Percentiles rank a stretch among this genome's conserved stretches.
These are phyloP conservation scores for Rhodamnia argentea DNA, from an alignment of 345 rosid genomes.

Conservation along the genomic window DNA sequence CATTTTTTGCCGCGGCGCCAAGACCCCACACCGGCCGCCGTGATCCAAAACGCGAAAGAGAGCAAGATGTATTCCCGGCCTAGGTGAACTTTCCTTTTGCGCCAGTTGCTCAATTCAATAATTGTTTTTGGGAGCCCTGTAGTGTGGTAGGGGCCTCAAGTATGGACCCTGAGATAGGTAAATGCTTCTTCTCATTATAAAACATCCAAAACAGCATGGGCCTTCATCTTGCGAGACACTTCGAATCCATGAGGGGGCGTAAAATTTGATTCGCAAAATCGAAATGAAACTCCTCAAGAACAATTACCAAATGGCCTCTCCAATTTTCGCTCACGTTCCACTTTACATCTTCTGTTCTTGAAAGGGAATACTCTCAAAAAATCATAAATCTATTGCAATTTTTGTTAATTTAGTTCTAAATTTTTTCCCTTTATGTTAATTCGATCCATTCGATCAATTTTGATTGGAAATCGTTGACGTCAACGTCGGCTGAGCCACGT, in stretches of 20 bases:
- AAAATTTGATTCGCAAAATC: not conserved
- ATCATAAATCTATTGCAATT: too few relatives aligned
- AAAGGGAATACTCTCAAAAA: too few relatives aligned
- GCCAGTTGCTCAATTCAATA: not conserved
- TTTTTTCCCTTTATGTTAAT: too few relatives aligned
- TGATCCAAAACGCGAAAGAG: not conserved
- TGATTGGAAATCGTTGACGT: too few relatives aligned
- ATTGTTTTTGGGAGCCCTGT: not conserved
- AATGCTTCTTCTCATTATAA: not conserved
- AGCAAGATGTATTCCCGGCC: not conserved
- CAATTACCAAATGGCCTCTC: not conserved
- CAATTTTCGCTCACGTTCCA: not conserved
- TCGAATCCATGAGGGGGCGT: not conserved
- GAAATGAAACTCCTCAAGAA: not conserved
- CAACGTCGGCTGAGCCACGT: too few relatives aligned
- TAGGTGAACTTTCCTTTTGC: not conserved
- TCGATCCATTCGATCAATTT: too few relatives aligned
- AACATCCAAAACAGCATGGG: not conserved
- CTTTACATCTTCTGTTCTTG: not conserved
- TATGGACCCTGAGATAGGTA: not conserved
- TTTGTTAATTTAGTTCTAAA: too few relatives aligned
- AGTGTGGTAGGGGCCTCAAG: not conserved
- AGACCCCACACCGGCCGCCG: not conserved
- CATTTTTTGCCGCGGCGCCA: not conserved
- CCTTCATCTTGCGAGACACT: not conserved